Base-by-base conservation (phyloP, 148 eudicot species). In the Spergularia marina region DNA sequence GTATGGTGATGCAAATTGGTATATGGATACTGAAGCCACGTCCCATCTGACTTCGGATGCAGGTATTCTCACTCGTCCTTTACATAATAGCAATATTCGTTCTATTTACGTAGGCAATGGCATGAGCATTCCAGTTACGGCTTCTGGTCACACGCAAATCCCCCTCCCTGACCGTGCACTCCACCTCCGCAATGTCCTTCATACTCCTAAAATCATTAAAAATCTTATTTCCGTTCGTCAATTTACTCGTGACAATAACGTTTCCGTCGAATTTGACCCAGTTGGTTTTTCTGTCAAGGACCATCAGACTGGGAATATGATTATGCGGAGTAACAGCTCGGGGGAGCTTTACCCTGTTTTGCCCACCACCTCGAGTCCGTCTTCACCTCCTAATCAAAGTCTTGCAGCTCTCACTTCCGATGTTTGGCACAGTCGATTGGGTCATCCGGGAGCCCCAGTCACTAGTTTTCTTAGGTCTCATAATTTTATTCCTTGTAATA, bases 261-360 rank as follows among this genome's bases (percentile, higher is more conserved):
- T 41, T n/a, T 36, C 74, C 30, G 65, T 72, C 18, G 64, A 56
- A 36, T 72, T 72, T 72, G 74, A 70, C 57, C 73, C 47, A 0
- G 18, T 40, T 44, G 56, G 55, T 5, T 72, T 58, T 72, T 58
- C 39, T 40, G 75, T 72, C 57, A 60, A 60, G 68, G 76, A 73
- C 14, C 9, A 41, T 15, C 41, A 15, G 56, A 60, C 8, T 3
- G 53, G 54, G 41, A 60, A 4, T 18, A 53, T 14, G 14, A 20
- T 63, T n/a, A 14, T 62, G 25, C 10, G 76, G 40, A 61, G 60
- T 16, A 10, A 62, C 34, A 74, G 69, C 23, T 0, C 14, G 2
- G 74, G 74, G 1, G 52, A 34, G 1, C 63, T 71, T 52, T 71
- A 71, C 2, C 64, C 16, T 2, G 17, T 69, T 1, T 20, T 39